phyloP scores from a whole-genome alignment of 139 green algal genomes.

The Volvox africanus region DNA sequence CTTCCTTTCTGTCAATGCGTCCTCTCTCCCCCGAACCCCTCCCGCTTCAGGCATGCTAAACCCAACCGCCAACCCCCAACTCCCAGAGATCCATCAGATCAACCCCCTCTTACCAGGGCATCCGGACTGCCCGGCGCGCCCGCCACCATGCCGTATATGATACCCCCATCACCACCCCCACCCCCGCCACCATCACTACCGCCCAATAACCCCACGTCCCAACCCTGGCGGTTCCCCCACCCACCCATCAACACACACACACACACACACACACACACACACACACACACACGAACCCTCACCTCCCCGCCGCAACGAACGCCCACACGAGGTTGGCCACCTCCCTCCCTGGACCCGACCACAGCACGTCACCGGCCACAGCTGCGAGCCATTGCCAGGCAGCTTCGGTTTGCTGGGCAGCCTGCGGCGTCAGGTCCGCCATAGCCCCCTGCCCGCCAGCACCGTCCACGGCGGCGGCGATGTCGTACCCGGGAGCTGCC shows the following conservation, averaged over 20 bases:
- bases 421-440: background rate
- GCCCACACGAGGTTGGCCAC: conserved; percentile 30
- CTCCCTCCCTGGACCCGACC: conserved; percentile 10
- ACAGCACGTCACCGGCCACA: conserved; percentile 12
- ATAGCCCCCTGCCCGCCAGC: background rate
- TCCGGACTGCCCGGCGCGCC: too few species aligned
- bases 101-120: too few species aligned
- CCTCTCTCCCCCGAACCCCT: too few species aligned
- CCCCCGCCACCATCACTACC: background rate
- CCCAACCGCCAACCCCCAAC: too few species aligned
- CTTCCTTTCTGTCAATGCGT: too few species aligned
- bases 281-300: background rate
- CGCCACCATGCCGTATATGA: too few species aligned
- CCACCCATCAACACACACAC: background rate
- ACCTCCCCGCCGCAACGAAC: conserved; percentile 18
- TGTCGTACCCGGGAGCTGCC: background rate
- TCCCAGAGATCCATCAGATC: too few species aligned
- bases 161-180: background rate
- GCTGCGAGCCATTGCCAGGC: conserved; percentile 37
- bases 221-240: background rate
- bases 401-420: background rate
- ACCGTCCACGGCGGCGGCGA: background rate
- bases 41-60: too few species aligned
- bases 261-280: background rate
- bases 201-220: background rate